Conservation (phyloP, 1,284 basidiomycete genomes). For the Moesziomyces aphidis region DNA sequence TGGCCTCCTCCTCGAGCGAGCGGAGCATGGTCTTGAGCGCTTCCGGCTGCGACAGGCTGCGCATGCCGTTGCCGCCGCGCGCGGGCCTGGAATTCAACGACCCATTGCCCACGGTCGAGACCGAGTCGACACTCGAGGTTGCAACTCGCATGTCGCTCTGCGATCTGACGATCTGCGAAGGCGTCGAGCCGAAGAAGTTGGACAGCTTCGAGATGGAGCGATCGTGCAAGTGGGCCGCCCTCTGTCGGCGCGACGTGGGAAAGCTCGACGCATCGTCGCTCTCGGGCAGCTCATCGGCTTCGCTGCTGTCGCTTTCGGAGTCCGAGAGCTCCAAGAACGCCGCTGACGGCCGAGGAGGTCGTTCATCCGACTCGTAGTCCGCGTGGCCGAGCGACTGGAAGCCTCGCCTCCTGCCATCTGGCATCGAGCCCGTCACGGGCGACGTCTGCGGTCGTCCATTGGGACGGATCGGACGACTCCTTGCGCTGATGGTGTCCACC, state of each 20-base stretch:
- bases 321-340: conserved; percentile 33
- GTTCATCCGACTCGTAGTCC: neutral
- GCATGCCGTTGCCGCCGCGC: neutral
- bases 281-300: conserved; percentile 18
- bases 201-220: conserved; percentile 41
- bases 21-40: conserved; percentile 29
- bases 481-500: neutral
- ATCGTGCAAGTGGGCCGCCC: conserved; percentile 13
- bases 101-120: neutral
- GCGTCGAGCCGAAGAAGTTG: conserved; percentile 45
- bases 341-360: conserved; percentile 11
- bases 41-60: conserved; percentile 13
- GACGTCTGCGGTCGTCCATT: conserved; percentile 12
- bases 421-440: neutral
- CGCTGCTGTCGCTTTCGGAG: conserved; percentile 34
- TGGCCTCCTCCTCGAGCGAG: conserved; percentile 35
- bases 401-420: neutral
- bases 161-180: conserved; percentile 29
- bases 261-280: conserved; percentile 7
- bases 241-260: conserved; percentile 10
- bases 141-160: conserved; percentile 18
- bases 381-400: neutral
- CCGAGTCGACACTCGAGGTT: conserved; percentile 5
- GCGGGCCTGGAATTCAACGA: neutral
- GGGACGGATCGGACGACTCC: conserved; percentile 7